A percentile compares a stretch with the other conserved stretches of the same genome.
Evolutionary conservation across 495 filamentous ascomycete genomes (phyloP).

Genomic region (Penicillium robsamsonii): DNA sequence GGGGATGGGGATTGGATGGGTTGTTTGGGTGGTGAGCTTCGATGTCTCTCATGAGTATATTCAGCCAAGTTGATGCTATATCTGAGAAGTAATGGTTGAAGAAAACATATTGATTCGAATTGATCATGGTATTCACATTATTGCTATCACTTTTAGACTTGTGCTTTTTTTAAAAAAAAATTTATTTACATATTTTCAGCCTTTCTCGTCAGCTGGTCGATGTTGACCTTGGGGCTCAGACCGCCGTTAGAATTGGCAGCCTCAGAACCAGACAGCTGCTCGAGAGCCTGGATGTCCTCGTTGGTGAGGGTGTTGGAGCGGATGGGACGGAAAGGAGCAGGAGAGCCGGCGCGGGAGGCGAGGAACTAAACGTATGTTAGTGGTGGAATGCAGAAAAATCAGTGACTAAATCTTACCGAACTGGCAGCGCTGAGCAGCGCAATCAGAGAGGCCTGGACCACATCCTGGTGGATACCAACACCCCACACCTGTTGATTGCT

Average conservation of each 20-base stretch:
- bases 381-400: not conserved
- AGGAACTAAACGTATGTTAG: constrained; percentile 40
- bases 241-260: constrained; percentile 21
- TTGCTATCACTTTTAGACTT: constrained; percentile 15
- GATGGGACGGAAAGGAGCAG: constrained; percentile 48
- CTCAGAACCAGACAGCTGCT: constrained; percentile 33
- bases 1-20: constrained; percentile 16
- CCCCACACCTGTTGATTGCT: constrained; percentile 78
- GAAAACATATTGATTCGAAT: not conserved
- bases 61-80: not conserved
- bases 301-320: constrained; percentile 47
- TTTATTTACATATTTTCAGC: constrained; percentile 33
- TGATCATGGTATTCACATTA: constrained; percentile 26
- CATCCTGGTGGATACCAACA: constrained; percentile 92
- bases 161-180: constrained; percentile 9
- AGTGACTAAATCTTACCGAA: constrained; percentile 63
- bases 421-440: constrained; percentile 85
- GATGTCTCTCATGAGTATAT: not conserved
- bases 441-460: constrained; percentile 87
- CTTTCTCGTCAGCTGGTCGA: constrained; percentile 37
- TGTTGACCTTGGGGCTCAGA: constrained; percentile 32
- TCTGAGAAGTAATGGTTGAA: not conserved
- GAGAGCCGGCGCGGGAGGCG: constrained; percentile 44
- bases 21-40: constrained; percentile 15
- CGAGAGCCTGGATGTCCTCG: constrained; percentile 46